Evolutionary conservation across 192 early-diverging fungal genomes (phyloP).

Genomic region (Entomortierella chlamydospora): DNA sequence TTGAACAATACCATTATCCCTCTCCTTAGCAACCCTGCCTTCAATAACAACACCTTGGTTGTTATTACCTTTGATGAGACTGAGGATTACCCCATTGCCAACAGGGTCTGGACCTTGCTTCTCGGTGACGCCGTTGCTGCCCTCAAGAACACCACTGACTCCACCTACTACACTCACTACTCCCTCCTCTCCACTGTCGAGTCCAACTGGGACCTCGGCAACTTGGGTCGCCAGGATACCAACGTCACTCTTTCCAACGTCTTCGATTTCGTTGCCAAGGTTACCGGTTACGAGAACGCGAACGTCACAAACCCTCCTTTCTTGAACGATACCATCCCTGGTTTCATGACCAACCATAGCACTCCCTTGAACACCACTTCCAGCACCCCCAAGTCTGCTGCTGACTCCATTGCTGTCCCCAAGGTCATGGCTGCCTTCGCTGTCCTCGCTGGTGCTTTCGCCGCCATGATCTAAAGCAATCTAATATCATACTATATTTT

Average conservation of each 20-base stretch:
- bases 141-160: conserved; percentile 59
- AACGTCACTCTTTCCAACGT: conserved; percentile 61
- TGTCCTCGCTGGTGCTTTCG: conserved; percentile 18
- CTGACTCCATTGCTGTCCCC: background rate
- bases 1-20: conserved; percentile 65
- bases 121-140: conserved; percentile 55
- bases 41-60: conserved; percentile 59
- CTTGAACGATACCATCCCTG: conserved; percentile 52
- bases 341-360: conserved; percentile 53
- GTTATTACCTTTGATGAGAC: conserved; percentile 57
- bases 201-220: conserved; percentile 72
- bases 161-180: conserved; percentile 74
- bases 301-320: conserved; percentile 48
- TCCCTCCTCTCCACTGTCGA: conserved; percentile 71
- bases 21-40: conserved; percentile 58
- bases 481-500: too few species aligned
- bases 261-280: conserved; percentile 54
- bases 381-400: conserved; percentile 9
- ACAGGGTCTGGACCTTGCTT: conserved; percentile 58
- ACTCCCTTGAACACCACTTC: too few species aligned
- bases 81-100: conserved; percentile 33
- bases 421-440: conserved; percentile 20
- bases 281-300: conserved; percentile 49
- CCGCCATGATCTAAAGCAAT: conserved; percentile 13
- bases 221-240: conserved; percentile 67